Conservation (phyloP, 1,284 basidiomycete species). For the Sanghuangporus weigelae region DNA sequence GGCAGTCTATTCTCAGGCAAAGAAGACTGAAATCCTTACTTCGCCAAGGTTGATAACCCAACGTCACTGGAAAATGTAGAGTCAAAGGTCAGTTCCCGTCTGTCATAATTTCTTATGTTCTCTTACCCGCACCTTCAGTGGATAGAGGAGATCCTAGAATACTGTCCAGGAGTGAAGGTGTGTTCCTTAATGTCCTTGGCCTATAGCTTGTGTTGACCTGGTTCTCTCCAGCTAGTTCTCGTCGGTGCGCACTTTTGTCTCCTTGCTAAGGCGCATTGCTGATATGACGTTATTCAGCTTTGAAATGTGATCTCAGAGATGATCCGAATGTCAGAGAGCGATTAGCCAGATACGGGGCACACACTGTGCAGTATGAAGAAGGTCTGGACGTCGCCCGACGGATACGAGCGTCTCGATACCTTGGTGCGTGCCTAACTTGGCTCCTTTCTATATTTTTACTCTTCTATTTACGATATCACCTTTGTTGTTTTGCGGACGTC, state of each 20-base stretch:
- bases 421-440: conserved; percentile 54
- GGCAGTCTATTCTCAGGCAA: not conserved
- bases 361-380: conserved; percentile 84
- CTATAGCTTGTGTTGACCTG: conserved; percentile 6
- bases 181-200: conserved; percentile 24
- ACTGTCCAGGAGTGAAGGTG: conserved; percentile 92
- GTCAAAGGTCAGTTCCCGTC: conserved; percentile 60
- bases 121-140: conserved; percentile 44
- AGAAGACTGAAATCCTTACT: too few relatives aligned
- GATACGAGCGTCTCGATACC: conserved; percentile 88
- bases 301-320: conserved; percentile 93
- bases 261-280: not conserved
- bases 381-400: conserved; percentile 82
- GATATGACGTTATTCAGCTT: conserved; percentile 44
- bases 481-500: not conserved
- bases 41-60: conserved; percentile 78
- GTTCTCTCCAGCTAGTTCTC: conserved; percentile 60
- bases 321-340: conserved; percentile 64
- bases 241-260: conserved; percentile 58
- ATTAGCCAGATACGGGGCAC: conserved; percentile 59
- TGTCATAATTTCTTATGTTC: not conserved
- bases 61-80: conserved; percentile 90
- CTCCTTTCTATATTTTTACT: not conserved
- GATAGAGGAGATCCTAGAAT: conserved; percentile 84
- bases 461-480: not conserved